Percentiles rank a stretch among this genome's conserved stretches.
These are phyloP conservation scores for Metroxylon sagu DNA, from an alignment of 176 grass and related monocot genomes.

Conservation along the genomic window DNA sequence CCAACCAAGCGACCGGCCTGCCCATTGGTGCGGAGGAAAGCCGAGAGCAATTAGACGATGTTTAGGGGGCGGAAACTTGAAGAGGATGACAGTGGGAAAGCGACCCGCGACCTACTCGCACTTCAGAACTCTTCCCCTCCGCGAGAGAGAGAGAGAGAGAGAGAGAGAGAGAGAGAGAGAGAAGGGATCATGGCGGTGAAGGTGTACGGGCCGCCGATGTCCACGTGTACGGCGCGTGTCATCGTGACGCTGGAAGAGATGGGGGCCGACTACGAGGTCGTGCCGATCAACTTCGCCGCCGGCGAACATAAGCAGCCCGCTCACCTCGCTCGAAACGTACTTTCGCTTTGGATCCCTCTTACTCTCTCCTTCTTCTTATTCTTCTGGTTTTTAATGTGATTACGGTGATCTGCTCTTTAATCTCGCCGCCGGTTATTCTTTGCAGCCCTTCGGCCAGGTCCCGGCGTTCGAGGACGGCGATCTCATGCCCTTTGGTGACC, in stretches of 20 bases:
- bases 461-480: slow-evolving; percentile 62
- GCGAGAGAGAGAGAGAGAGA: too few species aligned
- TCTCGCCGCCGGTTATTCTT: neutral
- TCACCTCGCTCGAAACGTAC: slow-evolving; percentile 2
- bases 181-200: neutral
- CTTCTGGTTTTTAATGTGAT: too few species aligned
- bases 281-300: neutral
- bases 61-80: too few species aligned
- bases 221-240: neutral
- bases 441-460: slow-evolving; percentile 60
- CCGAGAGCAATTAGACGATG: too few species aligned
- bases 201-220: neutral
- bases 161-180: neutral
- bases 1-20: too few species aligned
- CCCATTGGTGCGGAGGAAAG: too few species aligned
- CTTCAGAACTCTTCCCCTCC: too few species aligned
- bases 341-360: too few species aligned
- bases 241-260: neutral
- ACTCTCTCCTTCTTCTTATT: too few species aligned
- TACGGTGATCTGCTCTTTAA: too few species aligned
- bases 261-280: neutral
- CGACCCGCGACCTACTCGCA: too few species aligned
- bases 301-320: slow-evolving; percentile 16
- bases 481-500: slow-evolving; percentile 37
- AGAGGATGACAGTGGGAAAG: too few species aligned